A percentile compares a stretch with the other conserved stretches of the same genome.
phyloP scores from a whole-genome alignment of 169 alveolate species.

The Theileria annulata region DNA sequence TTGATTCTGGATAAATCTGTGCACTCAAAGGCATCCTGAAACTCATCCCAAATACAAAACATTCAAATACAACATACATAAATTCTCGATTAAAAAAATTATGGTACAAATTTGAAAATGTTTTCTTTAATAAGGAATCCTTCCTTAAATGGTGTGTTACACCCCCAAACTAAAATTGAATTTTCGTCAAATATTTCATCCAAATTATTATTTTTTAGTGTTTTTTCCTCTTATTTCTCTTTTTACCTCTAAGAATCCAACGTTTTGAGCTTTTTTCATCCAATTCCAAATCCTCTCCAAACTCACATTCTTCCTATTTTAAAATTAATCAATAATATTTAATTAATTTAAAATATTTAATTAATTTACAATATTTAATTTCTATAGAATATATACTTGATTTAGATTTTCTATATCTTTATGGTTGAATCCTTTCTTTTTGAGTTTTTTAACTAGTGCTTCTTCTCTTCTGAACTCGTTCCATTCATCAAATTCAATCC shows the following conservation, averaged over 20 bases:
- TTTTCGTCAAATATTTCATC: neutral
- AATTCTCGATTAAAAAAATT: neutral
- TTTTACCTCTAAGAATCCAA: constrained; percentile 17
- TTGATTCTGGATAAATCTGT: constrained; percentile 21
- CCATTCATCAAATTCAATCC: constrained; percentile 48
- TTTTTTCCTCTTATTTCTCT: neutral
- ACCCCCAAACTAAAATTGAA: neutral
- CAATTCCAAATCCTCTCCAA: neutral
- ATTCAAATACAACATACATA: neutral
- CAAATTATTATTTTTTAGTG: neutral
- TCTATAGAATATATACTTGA: neutral
- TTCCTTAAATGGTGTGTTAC: neutral
- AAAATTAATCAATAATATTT: neutral
- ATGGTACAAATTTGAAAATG: neutral
- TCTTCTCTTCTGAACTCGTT: constrained; percentile 65
- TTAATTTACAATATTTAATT: neutral
- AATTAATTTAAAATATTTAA: neutral
- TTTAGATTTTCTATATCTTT: constrained; percentile 32
- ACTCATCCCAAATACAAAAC: neutral
- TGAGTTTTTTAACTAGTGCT: constrained; percentile 82
- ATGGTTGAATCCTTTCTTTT: constrained; percentile 75
- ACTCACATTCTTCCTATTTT: neutral
- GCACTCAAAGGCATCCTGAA: constrained; percentile 26
- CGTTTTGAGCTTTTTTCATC: neutral
- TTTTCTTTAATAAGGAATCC: neutral